Percentiles rank a stretch among this genome's conserved stretches.
Conservation (phyloP, 257 asterid species). For the Fraxinus americana region DNA sequence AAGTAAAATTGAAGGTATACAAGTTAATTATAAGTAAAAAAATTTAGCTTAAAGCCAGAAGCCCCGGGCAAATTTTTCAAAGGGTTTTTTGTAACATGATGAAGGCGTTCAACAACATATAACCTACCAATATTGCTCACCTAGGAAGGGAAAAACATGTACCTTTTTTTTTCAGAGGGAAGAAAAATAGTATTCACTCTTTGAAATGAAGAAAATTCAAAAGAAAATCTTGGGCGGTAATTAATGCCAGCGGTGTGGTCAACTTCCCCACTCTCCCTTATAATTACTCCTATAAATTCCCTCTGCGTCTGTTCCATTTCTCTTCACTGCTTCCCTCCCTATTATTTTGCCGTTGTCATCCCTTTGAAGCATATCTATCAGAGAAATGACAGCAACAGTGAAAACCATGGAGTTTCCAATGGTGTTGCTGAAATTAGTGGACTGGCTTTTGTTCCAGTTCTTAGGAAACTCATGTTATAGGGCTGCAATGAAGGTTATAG, state of each 20-base stretch:
- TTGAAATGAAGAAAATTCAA: neutral
- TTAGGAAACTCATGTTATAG: slow-evolving; percentile 64
- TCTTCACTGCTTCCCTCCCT: slow-evolving; percentile 25
- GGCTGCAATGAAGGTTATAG: slow-evolving; percentile 64
- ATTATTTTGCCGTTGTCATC: neutral
- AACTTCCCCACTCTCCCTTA: slow-evolving; percentile 42
- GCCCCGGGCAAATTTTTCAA: neutral
- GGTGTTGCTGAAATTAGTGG: slow-evolving; percentile 51
- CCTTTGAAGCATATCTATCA: neutral
- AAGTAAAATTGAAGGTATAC: neutral
- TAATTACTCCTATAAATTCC: slow-evolving; percentile 57
- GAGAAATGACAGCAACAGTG: slow-evolving; percentile 28
- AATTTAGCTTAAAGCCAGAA: neutral
- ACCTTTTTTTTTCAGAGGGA: neutral
- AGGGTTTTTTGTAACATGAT: neutral
- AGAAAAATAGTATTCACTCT: neutral
- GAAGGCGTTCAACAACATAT: slow-evolving; percentile 53
- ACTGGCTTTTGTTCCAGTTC: slow-evolving; percentile 61
- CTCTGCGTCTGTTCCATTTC: slow-evolving; percentile 27
- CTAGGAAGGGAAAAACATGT: slow-evolving; percentile 23
- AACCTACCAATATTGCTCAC: slow-evolving; percentile 58
- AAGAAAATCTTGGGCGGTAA: slow-evolving; percentile 38
- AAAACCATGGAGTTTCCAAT: slow-evolving; percentile 67
- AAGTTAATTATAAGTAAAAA: neutral
- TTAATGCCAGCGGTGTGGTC: slow-evolving; percentile 69